Evolutionary conservation across 2,329 filamentous ascomycete species (phyloP), one percentile per base, ranked within the genome.

Genomic region (Ambrosiella cleistominuta): DNA sequence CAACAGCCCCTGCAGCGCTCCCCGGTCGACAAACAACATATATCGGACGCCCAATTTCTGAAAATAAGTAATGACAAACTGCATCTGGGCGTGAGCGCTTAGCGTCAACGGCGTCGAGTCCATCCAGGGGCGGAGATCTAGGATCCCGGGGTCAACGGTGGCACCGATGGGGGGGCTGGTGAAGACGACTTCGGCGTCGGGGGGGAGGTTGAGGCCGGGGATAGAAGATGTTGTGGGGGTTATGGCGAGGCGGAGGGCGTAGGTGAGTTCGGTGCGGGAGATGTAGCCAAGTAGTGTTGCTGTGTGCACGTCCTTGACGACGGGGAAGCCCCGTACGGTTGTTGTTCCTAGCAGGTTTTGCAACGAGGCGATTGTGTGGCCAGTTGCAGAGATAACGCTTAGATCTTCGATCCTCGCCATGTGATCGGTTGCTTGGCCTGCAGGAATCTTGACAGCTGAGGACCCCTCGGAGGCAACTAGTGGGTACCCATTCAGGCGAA

Each of bases 111-210:
- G 93, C 0, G 93, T 98, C 69, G 96, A 91, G 69, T 98, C 93
- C 89, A 98, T 96, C 93, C 93, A 98, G 1, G 90, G 90, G 7
- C 91, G 77, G 9, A 98, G 77, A 70, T 98, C 93, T 44, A 98
- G 80, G 0, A 85, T 89, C 4, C 11, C 27, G 12, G 38, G 13
- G 12, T 38, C n/a, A 13, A 81, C 77, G 17, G 78, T 74, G 0
- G 87, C 85, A 84, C 57, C 91, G 81, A 55, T 11, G 1, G 86
- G 83, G 66, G 90, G 86, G 66, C 94, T 87, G 0, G 81, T 78
- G 70, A 98, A 96, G 70, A 86, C 89, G 49, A 85, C 84, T 67
- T 91, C 86, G 0, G 89, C 86, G 61, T 85, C 82, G 0, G 77
- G 75, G 0, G 83, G 75, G 1, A 94, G 74, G 54, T 75, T 76